Conservation (phyloP, 163 green algal genomes). For the Scenedesmus sp. region DNA sequence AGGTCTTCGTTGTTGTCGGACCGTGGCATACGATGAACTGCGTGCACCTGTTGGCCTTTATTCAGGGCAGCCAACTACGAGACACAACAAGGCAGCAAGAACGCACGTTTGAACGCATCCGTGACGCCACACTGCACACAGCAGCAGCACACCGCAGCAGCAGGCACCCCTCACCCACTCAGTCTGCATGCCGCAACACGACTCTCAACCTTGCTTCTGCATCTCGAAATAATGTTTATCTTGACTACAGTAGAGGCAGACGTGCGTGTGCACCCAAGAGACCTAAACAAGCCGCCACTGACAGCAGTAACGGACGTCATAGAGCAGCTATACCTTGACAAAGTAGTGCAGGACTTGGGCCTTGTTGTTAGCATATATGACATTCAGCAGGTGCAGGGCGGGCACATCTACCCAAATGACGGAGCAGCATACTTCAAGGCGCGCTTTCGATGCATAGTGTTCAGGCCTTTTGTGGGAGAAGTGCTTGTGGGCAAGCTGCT, state of each 20-base stretch:
- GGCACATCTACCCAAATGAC: slow-evolving; percentile 89
- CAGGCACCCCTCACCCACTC: neutral
- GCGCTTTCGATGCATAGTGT: slow-evolving; percentile 90
- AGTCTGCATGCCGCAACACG: neutral
- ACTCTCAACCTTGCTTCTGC: neutral
- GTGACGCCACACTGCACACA: neutral
- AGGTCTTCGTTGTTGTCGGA: too few relatives aligned
- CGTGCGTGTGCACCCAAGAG: slow-evolving; percentile 79
- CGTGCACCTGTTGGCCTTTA: neutral
- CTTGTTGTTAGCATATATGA: slow-evolving; percentile 95
- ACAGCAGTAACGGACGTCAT: slow-evolving; percentile 83
- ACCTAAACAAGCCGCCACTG: slow-evolving; percentile 75
- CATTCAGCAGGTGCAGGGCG: slow-evolving; percentile 84
- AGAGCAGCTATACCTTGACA: slow-evolving; percentile 85
- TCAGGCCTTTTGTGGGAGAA: slow-evolving; percentile 91
- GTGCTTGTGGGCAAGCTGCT: slow-evolving; percentile 88
- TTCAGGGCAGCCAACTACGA: neutral
- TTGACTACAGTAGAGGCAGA: slow-evolving; percentile 82
- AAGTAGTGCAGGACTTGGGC: slow-evolving; percentile 84
- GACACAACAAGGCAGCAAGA: too few relatives aligned
- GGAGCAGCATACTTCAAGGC: slow-evolving; percentile 82
- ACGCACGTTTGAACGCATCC: neutral
- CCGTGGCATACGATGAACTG: too few relatives aligned
- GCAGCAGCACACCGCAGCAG: slow-evolving; percentile 18
- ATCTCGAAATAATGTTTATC: slow-evolving; percentile 80